Evolutionary conservation across 176 grass and related monocot species (phyloP).

Genomic region (Rhipidocladum racemiflorum): DNA sequence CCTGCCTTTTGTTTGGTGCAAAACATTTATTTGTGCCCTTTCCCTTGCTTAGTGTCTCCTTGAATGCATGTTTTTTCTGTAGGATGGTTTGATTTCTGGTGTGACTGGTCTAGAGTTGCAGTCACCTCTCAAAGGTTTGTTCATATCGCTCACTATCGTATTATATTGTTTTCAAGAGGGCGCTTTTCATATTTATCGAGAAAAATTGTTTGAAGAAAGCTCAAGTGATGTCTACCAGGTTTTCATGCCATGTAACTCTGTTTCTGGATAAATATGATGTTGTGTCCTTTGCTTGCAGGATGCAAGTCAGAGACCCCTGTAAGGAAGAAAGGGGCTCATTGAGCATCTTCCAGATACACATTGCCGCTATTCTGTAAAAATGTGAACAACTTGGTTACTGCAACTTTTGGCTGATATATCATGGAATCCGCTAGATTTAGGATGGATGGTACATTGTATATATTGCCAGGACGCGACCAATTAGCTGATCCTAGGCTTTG

Average conservation of each 20-base stretch:
- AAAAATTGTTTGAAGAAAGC: not conserved
- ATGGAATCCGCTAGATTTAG: not conserved
- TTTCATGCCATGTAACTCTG: not conserved
- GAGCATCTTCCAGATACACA: not conserved
- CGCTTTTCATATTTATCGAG: not conserved
- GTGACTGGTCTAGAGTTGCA: not conserved
- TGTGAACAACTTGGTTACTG: not conserved
- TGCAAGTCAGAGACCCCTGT: not conserved
- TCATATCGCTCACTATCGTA: not conserved
- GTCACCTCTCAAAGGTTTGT: constrained; percentile 8
- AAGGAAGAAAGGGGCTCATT: not conserved
- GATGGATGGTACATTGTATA: not conserved
- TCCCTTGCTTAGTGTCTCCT: not conserved
- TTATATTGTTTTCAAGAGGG: not conserved
- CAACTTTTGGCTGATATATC: not conserved
- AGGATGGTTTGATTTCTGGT: constrained; percentile 17
- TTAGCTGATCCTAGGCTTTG: not conserved
- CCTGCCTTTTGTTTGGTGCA: not conserved
- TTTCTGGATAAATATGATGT: not conserved
- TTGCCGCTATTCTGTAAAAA: not conserved
- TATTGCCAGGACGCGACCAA: not conserved
- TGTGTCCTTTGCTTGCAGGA: not conserved
- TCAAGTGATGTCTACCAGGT: not conserved
- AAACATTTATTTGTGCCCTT: not conserved
- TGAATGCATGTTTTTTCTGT: not conserved